Evolutionary conservation across 352 stramenopile species (phyloP).

Genomic region (Phytophthora megakarya): DNA sequence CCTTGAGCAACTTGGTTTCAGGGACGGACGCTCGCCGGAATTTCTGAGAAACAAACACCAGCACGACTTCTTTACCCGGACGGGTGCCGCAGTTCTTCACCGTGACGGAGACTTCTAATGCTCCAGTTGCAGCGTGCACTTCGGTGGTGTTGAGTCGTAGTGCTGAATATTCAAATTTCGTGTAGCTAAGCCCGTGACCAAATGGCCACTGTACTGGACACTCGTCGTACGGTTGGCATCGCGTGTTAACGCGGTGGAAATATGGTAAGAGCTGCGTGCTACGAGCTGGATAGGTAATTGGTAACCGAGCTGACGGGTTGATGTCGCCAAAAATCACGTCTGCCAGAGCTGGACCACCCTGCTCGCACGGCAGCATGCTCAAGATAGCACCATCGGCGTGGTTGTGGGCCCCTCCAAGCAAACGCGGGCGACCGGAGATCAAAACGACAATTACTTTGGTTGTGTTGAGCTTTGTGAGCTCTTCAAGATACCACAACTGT

Average conservation of each 20-base stretch:
- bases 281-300: constrained; percentile 76
- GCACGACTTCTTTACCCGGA: constrained; percentile 63
- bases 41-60: constrained; percentile 73
- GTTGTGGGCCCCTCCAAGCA: constrained; percentile 53
- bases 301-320: constrained; percentile 75
- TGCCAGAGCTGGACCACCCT: constrained; percentile 73
- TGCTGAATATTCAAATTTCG: constrained; percentile 61
- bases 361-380: constrained; percentile 77
- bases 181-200: constrained; percentile 73
- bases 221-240: constrained; percentile 56
- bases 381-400: constrained; percentile 63
- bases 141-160: constrained; percentile 47
- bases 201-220: constrained; percentile 69
- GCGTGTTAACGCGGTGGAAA: constrained; percentile 69
- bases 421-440: constrained; percentile 63
- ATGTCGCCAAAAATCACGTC: constrained; percentile 71
- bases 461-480: constrained; percentile 49
- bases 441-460: constrained; percentile 80
- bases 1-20: constrained; percentile 78
- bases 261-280: constrained; percentile 62
- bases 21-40: constrained; percentile 57
- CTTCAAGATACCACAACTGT: constrained; percentile 64
- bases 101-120: constrained; percentile 53
- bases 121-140: constrained; percentile 33
- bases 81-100: constrained; percentile 63